These are phyloP conservation scores for Cladosporium sp. DNA, from an alignment of 2,329 filamentous ascomycete genomes.

Conservation along the genomic window DNA sequence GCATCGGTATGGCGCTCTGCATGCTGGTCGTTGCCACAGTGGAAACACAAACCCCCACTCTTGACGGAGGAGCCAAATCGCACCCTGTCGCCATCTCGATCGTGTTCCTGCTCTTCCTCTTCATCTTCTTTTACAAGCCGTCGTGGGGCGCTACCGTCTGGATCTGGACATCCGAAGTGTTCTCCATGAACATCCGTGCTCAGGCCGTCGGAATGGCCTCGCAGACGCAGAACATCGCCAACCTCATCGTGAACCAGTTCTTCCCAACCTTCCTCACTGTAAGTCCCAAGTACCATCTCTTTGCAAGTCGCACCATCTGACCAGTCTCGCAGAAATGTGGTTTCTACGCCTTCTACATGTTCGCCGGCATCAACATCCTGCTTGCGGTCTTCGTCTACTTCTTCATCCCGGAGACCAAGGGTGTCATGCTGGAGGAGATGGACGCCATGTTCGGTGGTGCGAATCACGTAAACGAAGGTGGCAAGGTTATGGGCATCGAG, in stretches of 20 bases:
- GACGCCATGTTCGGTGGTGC: slow-evolving; percentile 59
- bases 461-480: slow-evolving; percentile 59
- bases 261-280: slow-evolving; percentile 64
- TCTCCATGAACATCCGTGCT: slow-evolving; percentile 71
- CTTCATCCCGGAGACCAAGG: slow-evolving; percentile 48
- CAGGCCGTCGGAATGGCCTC: slow-evolving; percentile 70
- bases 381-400: slow-evolving; percentile 47
- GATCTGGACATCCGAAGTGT: slow-evolving; percentile 71
- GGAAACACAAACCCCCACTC: slow-evolving; percentile 60
- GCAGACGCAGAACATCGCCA: slow-evolving; percentile 61
- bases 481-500: slow-evolving; percentile 46
- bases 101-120: slow-evolving; percentile 56
- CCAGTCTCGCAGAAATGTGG: slow-evolving; percentile 49
- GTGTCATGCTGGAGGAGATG: slow-evolving; percentile 58
- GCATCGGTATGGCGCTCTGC: slow-evolving; percentile 36
- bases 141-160: slow-evolving; percentile 70
- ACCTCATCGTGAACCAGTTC: slow-evolving; percentile 69
- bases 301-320: not conserved
- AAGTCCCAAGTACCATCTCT: not conserved
- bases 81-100: slow-evolving; percentile 66
- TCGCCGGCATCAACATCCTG: slow-evolving; percentile 50
- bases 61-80: slow-evolving; percentile 55
- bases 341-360: slow-evolving; percentile 60
- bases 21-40: slow-evolving; percentile 59
- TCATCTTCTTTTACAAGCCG: slow-evolving; percentile 55